Base-by-base conservation (phyloP, 2,329 filamentous ascomycete species). In the Penicillium psychrosexuale region DNA sequence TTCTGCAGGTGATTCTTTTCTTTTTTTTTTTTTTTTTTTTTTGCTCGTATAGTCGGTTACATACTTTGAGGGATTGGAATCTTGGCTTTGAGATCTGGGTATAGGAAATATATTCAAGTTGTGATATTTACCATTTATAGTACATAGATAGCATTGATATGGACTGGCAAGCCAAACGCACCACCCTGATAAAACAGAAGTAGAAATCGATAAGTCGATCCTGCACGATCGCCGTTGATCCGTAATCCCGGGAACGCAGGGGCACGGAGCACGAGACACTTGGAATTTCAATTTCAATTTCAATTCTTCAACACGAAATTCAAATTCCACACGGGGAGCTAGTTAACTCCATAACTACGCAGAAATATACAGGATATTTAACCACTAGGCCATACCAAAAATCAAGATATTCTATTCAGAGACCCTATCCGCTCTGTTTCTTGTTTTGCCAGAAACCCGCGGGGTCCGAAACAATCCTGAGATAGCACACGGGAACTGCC, bases 191-290 rank as follows among this genome's bases (percentile, higher is more conserved):
- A 28, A 28, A 28, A n/a, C 15, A 12, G 7, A 17, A 15, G 6
- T 9, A 28, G 4, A 30, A 22, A 38, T 34, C 13, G 5, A 8
- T 7, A 4, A 2, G 15, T 24, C 28, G 17, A 40, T n/a, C 45
- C 46, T 54, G 52, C 47, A 54, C 15, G 47, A 54, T 54, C 47
- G 13, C 52, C 47, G 52, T 54, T 54, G 47, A 40, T 45, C 52
- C 52, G 22, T 8, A 2, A 22, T 51, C n/a, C 12, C 46, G 51
- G 46, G 27, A 50, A 31, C 51, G 39, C 51, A 42, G 34, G 19
- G 38, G 22, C 22, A 24, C 22, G 22, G 22, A 24, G 22, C 22
- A 24, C 47, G 47, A 36, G 27, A 7, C 47, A 22, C 24, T n/a
- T 39, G 12, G 19, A 9, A 39, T 22, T 24, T 15, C 13, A 27